These are phyloP conservation scores for Lipomyces spencermartinsiae DNA, from an alignment of 805 yeast species.

Conservation along the genomic window DNA sequence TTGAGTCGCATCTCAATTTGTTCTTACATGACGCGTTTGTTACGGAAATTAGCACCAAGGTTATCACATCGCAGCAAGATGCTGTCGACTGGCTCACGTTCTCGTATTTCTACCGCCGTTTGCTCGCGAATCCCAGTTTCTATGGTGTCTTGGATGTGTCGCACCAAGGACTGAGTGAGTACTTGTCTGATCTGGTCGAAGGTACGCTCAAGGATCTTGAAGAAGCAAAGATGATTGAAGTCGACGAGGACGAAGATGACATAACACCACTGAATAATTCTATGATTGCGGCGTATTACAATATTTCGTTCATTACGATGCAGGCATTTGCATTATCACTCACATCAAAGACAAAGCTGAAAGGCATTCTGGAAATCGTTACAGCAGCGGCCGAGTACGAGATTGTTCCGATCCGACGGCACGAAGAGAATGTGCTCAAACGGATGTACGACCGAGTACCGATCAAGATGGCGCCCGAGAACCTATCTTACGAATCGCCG, in stretches of 20 bases:
- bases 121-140: conserved; percentile 83
- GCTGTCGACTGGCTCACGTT: conserved; percentile 91
- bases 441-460: conserved; percentile 69
- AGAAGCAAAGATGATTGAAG: conserved; percentile 66
- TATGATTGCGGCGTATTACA: conserved; percentile 75
- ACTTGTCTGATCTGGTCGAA: conserved; percentile 83
- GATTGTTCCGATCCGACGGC: conserved; percentile 61
- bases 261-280: conserved; percentile 72
- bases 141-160: conserved; percentile 77
- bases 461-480: conserved; percentile 53
- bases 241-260: conserved; percentile 48
- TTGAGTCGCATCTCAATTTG: conserved; percentile 74
- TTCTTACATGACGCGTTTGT: conserved; percentile 70
- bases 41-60: conserved; percentile 71
- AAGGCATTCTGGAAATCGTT: conserved; percentile 67
- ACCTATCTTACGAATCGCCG: conserved; percentile 55
- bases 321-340: conserved; percentile 61
- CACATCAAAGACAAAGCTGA: conserved; percentile 61
- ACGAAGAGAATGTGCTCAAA: conserved; percentile 59
- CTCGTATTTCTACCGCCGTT: conserved; percentile 79
- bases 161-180: conserved; percentile 76
- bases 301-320: conserved; percentile 69
- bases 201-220: conserved; percentile 65
- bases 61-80: conserved; percentile 74
- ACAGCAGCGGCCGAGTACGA: conserved; percentile 78